Base-by-base conservation (phyloP, 2,329 filamentous ascomycete species). In the Neofusicoccum sp. region DNA sequence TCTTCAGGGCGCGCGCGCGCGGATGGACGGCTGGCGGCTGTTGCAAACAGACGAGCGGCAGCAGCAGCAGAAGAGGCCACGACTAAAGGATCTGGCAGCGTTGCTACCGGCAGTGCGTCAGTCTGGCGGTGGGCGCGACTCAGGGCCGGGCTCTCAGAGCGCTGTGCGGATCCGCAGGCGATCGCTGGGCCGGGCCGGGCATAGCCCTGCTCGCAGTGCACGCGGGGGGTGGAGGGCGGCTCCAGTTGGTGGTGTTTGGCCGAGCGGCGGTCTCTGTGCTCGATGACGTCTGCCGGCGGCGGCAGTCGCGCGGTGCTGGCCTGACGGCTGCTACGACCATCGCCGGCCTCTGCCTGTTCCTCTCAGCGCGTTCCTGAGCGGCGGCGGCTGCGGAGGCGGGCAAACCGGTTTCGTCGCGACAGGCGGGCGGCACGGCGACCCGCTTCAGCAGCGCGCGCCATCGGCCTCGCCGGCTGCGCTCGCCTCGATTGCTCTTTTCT, bases 181-280 rank as follows among this genome's bases (percentile, higher is more conserved):
- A 56, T 56, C 51, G 49, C 49, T 56, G 51, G 51, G 51, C 31
- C 51, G 51, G 51, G 38, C 51, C 51, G 51, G 51, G 30, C 36
- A 24, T 43, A 16, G 51, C 51, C 49, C 51, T 56, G 51, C 7
- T 40, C 43, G 51, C 48, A 34, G 20, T n/a, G 12, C 9, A 6
- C 24, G 33, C 47, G 3, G 28, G 36, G 26, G 24, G 8, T 36
- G 30, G n/a, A n/a, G n/a, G n/a, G n/a, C n/a, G n/a, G n/a, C 31
- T 41, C 34, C 49, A 31, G 20, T 40, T 30, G 49, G 20, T 53
- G 48, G 20, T 49, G 47, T 49, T 49, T 33, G 28, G 3, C 16
- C 41, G 41, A 26, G 5, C 20, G 41, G 16, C 41, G n/a, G n/a
- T 12, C 16, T 14, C 3, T 26, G 4, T 12, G 11, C 4, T 30